Evolutionary conservation across 257 asterid species (phyloP), one percentile per base, ranked within the genome.

Genomic region (Coffea eugenioides): DNA sequence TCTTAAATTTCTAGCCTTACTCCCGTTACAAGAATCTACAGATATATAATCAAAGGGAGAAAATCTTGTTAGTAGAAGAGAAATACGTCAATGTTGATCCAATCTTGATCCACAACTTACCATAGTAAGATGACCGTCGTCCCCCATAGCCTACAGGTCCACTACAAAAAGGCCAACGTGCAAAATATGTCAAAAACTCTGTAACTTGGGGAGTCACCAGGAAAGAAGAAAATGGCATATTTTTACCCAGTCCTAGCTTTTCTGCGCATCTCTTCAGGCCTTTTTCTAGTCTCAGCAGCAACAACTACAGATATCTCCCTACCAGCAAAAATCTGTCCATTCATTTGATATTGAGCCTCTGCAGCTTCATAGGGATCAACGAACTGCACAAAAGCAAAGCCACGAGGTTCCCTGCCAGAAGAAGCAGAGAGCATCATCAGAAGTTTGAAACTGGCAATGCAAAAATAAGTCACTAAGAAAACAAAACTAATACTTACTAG

Each of bases 231-330:
- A 39, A 59, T 8, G 76, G 9, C 66, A 34, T 48, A 46, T 45
- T 27, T 21, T 80, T 72, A 83, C 86, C 84, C 74, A 48, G 7
- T 3, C 71, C 84, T 76, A 18, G 76, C 16, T 76, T 51, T 83
- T n/a, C 84, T 76, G 31, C 86, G 84, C 86, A 83, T 83, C 27
- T 83, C 86, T 67, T 83, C 86, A 7, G 86, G 86, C 74, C 86
- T 80, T 80, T 83, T 83, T 64, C 86, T 80, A 6, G 82, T 76
- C 84, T 83, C 84, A 27, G 86, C 79, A 71, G 86, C 86, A 83
- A 83, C 73, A 45, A 83, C 86, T 23, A 83, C 86, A 41, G 86
- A 41, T 52, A 83, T 80, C 79, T 83, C 86, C 84, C 84, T 83
- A 41, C 86, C 86, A 67, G 86, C 84, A 71, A 83, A 80, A 45